Evolutionary conservation across 768 basidiomycete genomes (phyloP), one percentile per base, ranked within the genome.

Genomic region (Amanita subjunquillea): DNA sequence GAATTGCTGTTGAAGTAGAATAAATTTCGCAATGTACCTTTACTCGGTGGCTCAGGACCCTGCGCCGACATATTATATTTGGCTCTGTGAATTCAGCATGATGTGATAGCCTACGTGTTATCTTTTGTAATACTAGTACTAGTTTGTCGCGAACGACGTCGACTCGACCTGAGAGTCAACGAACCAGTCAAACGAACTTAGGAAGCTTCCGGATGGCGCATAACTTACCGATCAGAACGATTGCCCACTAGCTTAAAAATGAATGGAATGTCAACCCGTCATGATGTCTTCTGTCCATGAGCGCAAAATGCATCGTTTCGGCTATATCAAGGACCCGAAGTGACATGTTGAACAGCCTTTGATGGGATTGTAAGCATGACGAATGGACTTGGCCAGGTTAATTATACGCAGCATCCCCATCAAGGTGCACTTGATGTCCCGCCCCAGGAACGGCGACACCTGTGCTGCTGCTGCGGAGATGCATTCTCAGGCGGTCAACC

Each of bases 1-100:
- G 64, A 65, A 49, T 32, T 65, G 34, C 53, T 63, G 45, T 53
- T 65, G 40, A 47, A 56, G 15, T 47, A 46, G 44, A 23, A 39
- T 39, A 40, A 22, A 40, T 10, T 22, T 49, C 23, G 44, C 43
- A 6, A 37, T 17, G 37, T 13, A 37, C 8, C 12, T 47, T 45
- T 46, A 20, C 49, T 40, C 39, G n/a, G n/a, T 48, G 20, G n/a
- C 40, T 27, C 46, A 12, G 23, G 7, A 44, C 43, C 23, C 20
- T 9, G 10, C 17, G n/a, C 20, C 39, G 7, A 40, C 6, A 20
- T 38, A 9, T 38, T n/a, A 6, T 40, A 22, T 20, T 40, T 15
- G n/a, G 37, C 6, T 34, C 20, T 43, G 10, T 29, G 38, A 7
- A 29, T 48, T 36, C 38, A 48, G 17, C 20, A 47, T 43, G 23